Base-by-base conservation (phyloP, 2,329 filamentous ascomycete species). In the Shiraia bambusicola region DNA sequence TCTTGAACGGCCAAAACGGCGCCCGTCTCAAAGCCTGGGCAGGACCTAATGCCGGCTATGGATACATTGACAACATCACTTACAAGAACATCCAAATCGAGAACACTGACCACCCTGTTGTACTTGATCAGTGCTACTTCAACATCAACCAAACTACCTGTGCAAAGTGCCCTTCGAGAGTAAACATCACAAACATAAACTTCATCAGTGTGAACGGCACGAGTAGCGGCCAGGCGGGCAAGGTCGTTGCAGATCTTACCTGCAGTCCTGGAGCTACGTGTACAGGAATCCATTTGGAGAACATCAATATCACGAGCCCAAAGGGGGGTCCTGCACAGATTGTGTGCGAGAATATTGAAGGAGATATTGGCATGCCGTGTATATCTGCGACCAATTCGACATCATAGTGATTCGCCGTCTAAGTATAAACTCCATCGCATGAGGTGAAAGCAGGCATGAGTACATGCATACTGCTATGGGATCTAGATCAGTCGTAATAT, bases 41-140 rank as follows among this genome's bases (percentile, higher is more conserved):
- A 0, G 80, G 81, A 0, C 66, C 71, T 2, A 66, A 75, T 31
- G 76, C 77, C 1, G 81, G 81, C 2, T 81, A 81, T 44, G 81
- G 81, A 7, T 81, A 76, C 40, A 78, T 83, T 49, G 73, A 78
- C 51, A 84, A 83, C 56, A 71, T 83, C 34, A 83, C 81, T 2
- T 84, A 81, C 65, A 73, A 79, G 61, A 79, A 82, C 63, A 77
- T 83, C 51, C 77, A 74, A 63, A 72, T 80, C 28, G 78, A 77
- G 14, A 79, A 80, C 48, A 81, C 78, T 14, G 80, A 83, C 49
- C 73, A 75, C 46, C 73, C 78, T 0, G 71, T 81, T 15, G 78
- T 81, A 26, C 66, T 84, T 6, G 80, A 83, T 54, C 79, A 80
- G 19, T 83, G 81, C 65, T 83, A 83, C 63, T 83, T 83, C 62